Evolutionary conservation across 139 green algal species (phyloP).

Genomic region (Tetraselmis chui): DNA sequence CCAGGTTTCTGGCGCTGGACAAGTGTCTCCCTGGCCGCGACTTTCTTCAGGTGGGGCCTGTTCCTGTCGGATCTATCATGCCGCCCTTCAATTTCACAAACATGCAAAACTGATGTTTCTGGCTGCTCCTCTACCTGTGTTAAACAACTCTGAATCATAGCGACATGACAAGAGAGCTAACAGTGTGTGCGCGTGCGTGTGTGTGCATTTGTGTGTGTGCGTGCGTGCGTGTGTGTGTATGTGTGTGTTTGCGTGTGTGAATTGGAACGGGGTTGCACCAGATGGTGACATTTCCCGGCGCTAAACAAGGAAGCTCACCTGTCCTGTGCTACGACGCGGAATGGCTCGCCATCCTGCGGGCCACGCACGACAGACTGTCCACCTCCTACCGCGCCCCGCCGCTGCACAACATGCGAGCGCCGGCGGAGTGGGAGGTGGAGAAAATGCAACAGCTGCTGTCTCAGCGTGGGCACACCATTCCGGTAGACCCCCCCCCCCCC

Average conservation of each 20-base stretch:
- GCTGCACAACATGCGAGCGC: conserved; percentile 21
- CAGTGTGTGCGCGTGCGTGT: not conserved
- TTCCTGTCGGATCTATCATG: not conserved
- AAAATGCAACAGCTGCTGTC: not conserved
- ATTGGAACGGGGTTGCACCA: too few species aligned
- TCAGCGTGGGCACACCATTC: not conserved
- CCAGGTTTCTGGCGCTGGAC: conserved; percentile 90
- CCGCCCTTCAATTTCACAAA: too few species aligned
- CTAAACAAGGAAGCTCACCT: conserved; percentile 28
- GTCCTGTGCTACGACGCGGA: conserved; percentile 86
- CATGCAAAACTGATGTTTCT: not conserved
- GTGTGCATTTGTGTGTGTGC: not conserved
- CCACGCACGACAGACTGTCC: conserved; percentile 58
- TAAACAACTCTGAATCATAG: not conserved
- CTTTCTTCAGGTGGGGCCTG: conserved; percentile 80
- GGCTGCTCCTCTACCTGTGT: not conserved
- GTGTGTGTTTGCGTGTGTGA: too few species aligned
- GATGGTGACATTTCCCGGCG: conserved; percentile 63
- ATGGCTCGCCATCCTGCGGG: conserved; percentile 83
- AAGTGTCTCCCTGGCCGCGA: conserved; percentile 89
- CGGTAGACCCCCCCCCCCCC: not conserved
- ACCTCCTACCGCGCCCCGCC: conserved; percentile 22
- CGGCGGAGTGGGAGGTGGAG: not conserved
- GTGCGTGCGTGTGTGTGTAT: too few species aligned
- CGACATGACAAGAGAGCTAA: not conserved